phyloP scores from a whole-genome alignment of 192 early-diverging fungal species.

The Gamsiella multidivaricata region DNA sequence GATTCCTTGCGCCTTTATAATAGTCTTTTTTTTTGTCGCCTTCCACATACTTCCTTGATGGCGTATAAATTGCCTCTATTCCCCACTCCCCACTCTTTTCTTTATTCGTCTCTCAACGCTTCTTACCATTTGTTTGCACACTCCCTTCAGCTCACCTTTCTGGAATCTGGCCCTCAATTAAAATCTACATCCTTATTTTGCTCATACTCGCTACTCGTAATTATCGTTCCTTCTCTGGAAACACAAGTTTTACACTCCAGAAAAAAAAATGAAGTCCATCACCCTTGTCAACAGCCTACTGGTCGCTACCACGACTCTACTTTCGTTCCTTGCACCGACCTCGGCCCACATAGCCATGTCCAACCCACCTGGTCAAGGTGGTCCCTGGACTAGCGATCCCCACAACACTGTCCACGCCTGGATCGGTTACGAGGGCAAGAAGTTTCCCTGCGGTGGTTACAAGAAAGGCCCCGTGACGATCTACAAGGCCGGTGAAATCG shows the following conservation, averaged over 20 bases:
- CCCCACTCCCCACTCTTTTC: too few species aligned
- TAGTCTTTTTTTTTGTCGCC: too few species aligned
- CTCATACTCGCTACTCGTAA: background rate
- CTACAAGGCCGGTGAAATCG: slow-evolving; percentile 60
- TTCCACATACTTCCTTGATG: too few species aligned
- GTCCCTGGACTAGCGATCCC: slow-evolving; percentile 45
- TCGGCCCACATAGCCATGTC: slow-evolving; percentile 53
- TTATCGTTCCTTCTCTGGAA: background rate
- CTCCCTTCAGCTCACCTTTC: too few species aligned
- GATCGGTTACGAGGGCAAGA: slow-evolving; percentile 49
- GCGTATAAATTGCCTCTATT: too few species aligned
- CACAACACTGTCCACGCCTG: slow-evolving; percentile 29
- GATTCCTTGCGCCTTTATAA: too few species aligned
- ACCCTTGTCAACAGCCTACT: slow-evolving; percentile 18
- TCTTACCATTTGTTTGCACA: too few species aligned
- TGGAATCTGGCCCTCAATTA: background rate
- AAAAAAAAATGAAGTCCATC: slow-evolving; percentile 30
- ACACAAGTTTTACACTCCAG: background rate
- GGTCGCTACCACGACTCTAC: slow-evolving; percentile 18
- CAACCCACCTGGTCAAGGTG: slow-evolving; percentile 43
- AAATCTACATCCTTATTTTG: too few species aligned
- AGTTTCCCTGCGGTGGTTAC: slow-evolving; percentile 56
- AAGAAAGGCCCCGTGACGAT: slow-evolving; percentile 48
- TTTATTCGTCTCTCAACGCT: too few species aligned
- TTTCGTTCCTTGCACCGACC: slow-evolving; percentile 25